Base-by-base conservation (phyloP, 2,329 filamentous ascomycete genomes). In the Alternaria arborescens region DNA sequence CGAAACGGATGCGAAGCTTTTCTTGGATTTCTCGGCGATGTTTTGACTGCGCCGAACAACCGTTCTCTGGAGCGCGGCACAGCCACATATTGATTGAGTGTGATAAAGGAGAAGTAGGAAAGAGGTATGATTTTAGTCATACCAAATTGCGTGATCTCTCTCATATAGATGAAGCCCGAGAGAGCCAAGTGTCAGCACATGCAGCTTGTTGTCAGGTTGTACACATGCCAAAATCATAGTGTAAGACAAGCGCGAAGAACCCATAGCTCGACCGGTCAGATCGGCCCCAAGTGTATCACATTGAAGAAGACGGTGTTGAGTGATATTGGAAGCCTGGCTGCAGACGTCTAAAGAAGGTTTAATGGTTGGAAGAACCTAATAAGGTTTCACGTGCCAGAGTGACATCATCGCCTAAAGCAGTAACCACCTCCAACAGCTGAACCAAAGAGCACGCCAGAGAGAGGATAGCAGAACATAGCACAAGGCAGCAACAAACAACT, bases 371-470 rank as follows among this genome's bases (percentile, higher is more conserved):
- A 10, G 28, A 30, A 30, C 10, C 28, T 5, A 60, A 32, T 38
- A 40, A 38, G 11, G 38, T 28, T 58, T 56, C 70, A 71, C 65
- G 70, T 68, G 65, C 46, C 18, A 38, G 4, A 32, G 36, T 75
- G 71, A 74, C 72, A 70, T 75, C 72, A 75, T 71, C 38, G 58
- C 70, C 67, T 46, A 60, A 71, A 67, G 42, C 60, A 54, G 70
- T 48, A 71, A 67, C 50, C 53, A 70, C 58, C 62, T 70, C 28
- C 0, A 30, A 52, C 30, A 36, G n/a, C 16, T 22, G 43, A 53
- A 43, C 57, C 43, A 34, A 43, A 58, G 10, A 51, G 44, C 30
- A 70, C 62, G 68, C 51, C 24, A 26, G 68, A 66, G 48, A 55
- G 53, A 56, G 48, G 63, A 69, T 48, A 11, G 28, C 54, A 51